Evolutionary conservation across 441 rosid genomes (phyloP).

Genomic region (Dalechampia spathulata): DNA sequence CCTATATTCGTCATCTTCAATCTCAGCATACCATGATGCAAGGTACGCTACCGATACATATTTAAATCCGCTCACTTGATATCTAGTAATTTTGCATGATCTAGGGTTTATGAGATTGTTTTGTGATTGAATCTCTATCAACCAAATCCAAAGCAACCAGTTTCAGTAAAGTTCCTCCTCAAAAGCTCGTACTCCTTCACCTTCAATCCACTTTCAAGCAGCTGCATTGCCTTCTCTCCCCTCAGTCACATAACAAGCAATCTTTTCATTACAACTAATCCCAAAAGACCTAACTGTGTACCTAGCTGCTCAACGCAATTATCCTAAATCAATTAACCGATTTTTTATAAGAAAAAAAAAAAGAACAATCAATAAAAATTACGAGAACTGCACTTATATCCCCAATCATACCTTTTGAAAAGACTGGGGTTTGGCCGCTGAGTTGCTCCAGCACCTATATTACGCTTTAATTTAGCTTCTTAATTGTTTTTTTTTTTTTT

Average conservation of each 20-base stretch:
- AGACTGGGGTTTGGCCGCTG: conserved; percentile 77
- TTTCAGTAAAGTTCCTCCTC: conserved; percentile 84
- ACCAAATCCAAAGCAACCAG: conserved; percentile 91
- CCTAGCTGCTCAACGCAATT: conserved; percentile 42
- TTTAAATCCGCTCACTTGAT: too few species aligned
- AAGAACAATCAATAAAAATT: too few species aligned
- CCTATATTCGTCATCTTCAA: too few species aligned
- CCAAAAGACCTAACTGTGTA: conserved; percentile 95
- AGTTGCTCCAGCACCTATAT: conserved; percentile 88
- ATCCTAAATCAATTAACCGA: neutral
- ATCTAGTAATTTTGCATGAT: too few species aligned
- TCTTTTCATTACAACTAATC: conserved; percentile 92
- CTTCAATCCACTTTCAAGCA: conserved; percentile 36
- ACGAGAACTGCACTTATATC: too few species aligned
- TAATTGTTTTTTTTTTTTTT: too few species aligned
- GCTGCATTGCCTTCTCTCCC: conserved; percentile 25
- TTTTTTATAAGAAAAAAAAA: too few species aligned
- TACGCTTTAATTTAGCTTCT: too few species aligned
- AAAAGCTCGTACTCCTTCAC: conserved; percentile 88
- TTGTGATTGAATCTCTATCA: too few species aligned
- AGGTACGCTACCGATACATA: too few species aligned
- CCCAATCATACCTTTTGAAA: conserved; percentile 59
- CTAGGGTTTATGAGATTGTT: too few species aligned
- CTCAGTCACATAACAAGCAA: conserved; percentile 61
- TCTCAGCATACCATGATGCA: too few species aligned